Evolutionary conservation across 495 filamentous ascomycete genomes (phyloP).

Genomic region (Lasiosphaeriaceae sp.): DNA sequence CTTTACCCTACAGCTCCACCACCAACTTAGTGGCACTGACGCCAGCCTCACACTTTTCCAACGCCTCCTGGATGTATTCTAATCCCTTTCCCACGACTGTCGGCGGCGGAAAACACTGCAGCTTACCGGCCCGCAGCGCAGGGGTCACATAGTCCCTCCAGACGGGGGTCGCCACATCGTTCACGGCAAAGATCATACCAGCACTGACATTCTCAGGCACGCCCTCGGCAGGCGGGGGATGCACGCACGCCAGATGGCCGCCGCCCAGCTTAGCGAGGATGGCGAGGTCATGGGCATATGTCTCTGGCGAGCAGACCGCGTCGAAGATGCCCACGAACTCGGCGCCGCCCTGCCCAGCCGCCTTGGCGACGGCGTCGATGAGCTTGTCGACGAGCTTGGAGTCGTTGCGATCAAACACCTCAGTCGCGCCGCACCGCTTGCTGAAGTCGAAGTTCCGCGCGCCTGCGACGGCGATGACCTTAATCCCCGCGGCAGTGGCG

Average conservation of each 20-base stretch:
- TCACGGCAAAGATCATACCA: conserved; percentile 44
- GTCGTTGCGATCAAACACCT: conserved; percentile 54
- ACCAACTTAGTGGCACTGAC: conserved; percentile 30
- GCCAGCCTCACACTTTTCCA: conserved; percentile 31
- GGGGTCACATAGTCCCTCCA: conserved; percentile 40
- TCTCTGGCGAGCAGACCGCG: conserved; percentile 33
- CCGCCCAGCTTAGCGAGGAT: conserved; percentile 35
- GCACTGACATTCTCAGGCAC: conserved; percentile 37
- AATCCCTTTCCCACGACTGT: conserved; percentile 37
- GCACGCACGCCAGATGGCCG: conserved; percentile 32
- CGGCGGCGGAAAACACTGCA: conserved; percentile 34
- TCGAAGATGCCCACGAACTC: conserved; percentile 35
- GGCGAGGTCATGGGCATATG: conserved; percentile 30
- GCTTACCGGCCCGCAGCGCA: conserved; percentile 34
- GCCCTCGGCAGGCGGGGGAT: conserved; percentile 28
- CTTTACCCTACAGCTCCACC: conserved; percentile 1
- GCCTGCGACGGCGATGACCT: conserved; percentile 47
- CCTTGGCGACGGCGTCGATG: conserved; percentile 8
- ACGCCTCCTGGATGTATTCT: conserved; percentile 28
- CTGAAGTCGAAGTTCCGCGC: conserved; percentile 49
- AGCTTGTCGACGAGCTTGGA: conserved; percentile 21
- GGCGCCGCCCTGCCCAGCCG: neutral
- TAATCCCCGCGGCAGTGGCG: conserved; percentile 8
- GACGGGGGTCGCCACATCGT: conserved; percentile 38
- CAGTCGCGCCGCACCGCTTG: conserved; percentile 47